These are phyloP conservation scores for Penicillium sp. DNA, from an alignment of 2,329 filamentous ascomycete genomes.

Conservation along the genomic window DNA sequence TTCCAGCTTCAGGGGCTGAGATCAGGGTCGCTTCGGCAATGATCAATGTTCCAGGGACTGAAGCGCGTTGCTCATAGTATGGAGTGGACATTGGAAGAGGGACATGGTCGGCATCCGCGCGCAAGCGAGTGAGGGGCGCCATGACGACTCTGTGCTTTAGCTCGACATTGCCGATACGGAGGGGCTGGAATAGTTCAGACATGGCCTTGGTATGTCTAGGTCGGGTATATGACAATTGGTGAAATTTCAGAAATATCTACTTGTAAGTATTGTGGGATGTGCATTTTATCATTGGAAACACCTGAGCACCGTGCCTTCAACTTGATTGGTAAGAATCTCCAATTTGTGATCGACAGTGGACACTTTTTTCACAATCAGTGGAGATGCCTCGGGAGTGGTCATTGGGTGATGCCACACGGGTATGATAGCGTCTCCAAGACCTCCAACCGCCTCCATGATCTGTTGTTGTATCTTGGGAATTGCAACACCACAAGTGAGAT, in stretches of 20 bases:
- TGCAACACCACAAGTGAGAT: too few relatives aligned
- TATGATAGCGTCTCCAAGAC: not conserved
- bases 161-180: slow-evolving; percentile 40
- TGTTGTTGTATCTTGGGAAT: too few relatives aligned
- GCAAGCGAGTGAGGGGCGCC: slow-evolving; percentile 52
- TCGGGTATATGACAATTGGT: not conserved
- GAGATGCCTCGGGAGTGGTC: not conserved
- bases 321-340: not conserved
- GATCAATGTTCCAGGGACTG: slow-evolving; percentile 55
- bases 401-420: not conserved
- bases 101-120: slow-evolving; percentile 50
- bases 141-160: slow-evolving; percentile 51
- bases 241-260: not conserved
- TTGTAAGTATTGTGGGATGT: not conserved
- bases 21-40: slow-evolving; percentile 59
- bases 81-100: slow-evolving; percentile 42
- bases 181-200: slow-evolving; percentile 39
- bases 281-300: not conserved
- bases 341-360: not conserved
- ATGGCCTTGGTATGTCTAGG: not conserved
- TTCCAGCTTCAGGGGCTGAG: slow-evolving; percentile 47
- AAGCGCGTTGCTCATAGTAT: slow-evolving; percentile 56
- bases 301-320: not conserved
- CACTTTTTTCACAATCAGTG: not conserved
- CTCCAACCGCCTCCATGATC: not conserved